Conservation (phyloP, 2,329 filamentous ascomycete species). For the Chlorencoelia australis region DNA sequence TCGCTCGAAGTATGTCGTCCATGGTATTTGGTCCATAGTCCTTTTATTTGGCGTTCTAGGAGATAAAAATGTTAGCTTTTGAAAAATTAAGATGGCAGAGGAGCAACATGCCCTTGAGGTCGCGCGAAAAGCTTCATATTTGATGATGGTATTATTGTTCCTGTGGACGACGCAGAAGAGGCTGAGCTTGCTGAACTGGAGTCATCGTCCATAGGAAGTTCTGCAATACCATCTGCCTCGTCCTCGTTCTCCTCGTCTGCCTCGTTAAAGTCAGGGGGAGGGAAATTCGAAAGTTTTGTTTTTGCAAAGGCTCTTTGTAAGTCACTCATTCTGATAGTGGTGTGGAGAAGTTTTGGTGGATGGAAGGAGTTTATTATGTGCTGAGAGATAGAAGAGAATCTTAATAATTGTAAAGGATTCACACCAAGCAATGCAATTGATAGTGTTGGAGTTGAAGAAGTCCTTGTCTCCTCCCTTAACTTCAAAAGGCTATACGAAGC, state of each 20-base stretch:
- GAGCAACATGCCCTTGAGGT: constrained; percentile 48
- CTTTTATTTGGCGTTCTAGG: constrained; percentile 24
- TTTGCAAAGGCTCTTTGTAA: constrained; percentile 72
- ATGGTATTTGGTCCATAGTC: constrained; percentile 37
- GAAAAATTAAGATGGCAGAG: constrained; percentile 2
- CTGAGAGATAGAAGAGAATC: too few species aligned
- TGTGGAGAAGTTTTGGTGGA: neutral
- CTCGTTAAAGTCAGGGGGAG: constrained; percentile 44
- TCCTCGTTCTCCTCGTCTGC: constrained; percentile 36
- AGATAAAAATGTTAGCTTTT: constrained; percentile 9
- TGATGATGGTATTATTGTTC: constrained; percentile 76
- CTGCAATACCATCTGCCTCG: constrained; percentile 31
- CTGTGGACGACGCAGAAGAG: constrained; percentile 73
- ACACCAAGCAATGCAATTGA: too few species aligned
- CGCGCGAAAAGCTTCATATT: constrained; percentile 65
- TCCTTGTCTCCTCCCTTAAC: too few species aligned
- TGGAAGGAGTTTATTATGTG: too few species aligned
- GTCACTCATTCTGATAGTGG: constrained; percentile 55
- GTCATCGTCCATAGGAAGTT: constrained; percentile 44
- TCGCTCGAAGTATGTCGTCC: constrained; percentile 85
- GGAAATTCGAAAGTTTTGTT: constrained; percentile 55
- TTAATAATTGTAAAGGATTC: too few species aligned
- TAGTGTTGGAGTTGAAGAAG: too few species aligned
- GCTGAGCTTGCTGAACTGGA: constrained; percentile 62
- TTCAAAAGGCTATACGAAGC: too few species aligned